phyloP scores from a whole-genome alignment of 805 yeast genomes.

The Grigorovia yakushimaensis region DNA sequence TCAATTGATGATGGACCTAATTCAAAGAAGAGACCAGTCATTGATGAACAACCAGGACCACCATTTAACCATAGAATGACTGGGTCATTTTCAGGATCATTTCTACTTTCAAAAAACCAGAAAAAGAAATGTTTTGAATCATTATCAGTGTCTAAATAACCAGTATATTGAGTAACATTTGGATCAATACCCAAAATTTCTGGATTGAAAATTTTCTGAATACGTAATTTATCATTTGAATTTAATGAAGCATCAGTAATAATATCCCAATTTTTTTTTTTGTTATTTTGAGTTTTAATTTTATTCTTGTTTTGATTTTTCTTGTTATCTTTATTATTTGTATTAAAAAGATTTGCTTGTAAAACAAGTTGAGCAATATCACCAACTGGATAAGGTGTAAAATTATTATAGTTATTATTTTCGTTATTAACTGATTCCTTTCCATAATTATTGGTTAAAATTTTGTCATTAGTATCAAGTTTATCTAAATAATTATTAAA shows the following conservation, averaged over 20 bases:
- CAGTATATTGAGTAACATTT: constrained; percentile 68
- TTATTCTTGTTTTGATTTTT: too few relatives aligned
- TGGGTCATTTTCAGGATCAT: constrained; percentile 81
- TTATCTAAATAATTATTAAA: background rate
- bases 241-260: constrained; percentile 27
- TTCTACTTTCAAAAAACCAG: constrained; percentile 82
- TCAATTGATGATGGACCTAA: constrained; percentile 76
- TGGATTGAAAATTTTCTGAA: constrained; percentile 46
- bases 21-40: constrained; percentile 97
- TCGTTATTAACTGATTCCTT: background rate
- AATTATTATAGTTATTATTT: background rate
- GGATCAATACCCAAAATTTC: constrained; percentile 64
- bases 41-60: constrained; percentile 97
- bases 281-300: background rate
- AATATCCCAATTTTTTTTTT: constrained; percentile 22
- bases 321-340: too few relatives aligned
- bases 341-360: background rate
- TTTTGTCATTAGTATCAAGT: too few relatives aligned
- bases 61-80: constrained; percentile 90
- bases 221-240: constrained; percentile 46
- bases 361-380: background rate
- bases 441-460: too few relatives aligned
- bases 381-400: background rate
- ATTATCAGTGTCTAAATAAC: constrained; percentile 73
- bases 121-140: constrained; percentile 82